phyloP scores from a whole-genome alignment of 2,329 filamentous ascomycete genomes.

The Penicillium nordicum region DNA sequence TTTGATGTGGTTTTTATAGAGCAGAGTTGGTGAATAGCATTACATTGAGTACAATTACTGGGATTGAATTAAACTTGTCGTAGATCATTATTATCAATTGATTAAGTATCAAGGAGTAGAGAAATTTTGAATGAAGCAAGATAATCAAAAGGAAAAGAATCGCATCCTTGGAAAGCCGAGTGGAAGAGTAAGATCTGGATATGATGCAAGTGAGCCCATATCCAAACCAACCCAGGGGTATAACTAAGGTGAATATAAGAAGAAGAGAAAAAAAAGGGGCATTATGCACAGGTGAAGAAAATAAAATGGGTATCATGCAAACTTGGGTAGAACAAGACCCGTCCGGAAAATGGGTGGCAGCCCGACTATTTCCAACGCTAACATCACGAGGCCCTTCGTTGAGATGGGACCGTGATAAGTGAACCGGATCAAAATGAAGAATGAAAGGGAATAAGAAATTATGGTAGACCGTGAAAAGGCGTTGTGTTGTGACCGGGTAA shows the following conservation, averaged over 20 bases:
- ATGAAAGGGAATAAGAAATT: not conserved
- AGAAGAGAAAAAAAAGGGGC: not conserved
- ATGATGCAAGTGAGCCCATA: not conserved
- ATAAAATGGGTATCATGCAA: slow-evolving; percentile 10
- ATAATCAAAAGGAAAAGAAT: not conserved
- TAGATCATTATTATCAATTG: not conserved
- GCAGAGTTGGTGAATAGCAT: not conserved
- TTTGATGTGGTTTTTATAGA: not conserved
- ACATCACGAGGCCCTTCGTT: slow-evolving; percentile 1
- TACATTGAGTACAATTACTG: not conserved
- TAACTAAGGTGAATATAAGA: not conserved
- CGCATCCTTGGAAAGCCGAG: not conserved
- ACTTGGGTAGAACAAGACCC: slow-evolving; percentile 2
- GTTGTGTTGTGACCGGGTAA: not conserved
- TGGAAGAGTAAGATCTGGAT: not conserved
- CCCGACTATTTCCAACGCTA: not conserved
- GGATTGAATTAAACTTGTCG: no score
- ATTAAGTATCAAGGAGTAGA: not conserved
- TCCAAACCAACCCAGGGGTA: not conserved
- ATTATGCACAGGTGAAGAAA: not conserved
- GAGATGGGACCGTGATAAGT: not conserved
- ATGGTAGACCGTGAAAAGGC: not conserved
- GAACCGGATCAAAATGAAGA: not conserved
- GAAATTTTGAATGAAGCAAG: not conserved
- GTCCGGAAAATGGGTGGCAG: not conserved